A percentile compares a stretch with the other conserved stretches of the same genome.
These are phyloP conservation scores for Cutaneotrichosporon mucoides DNA, from an alignment of 1,284 basidiomycete genomes.

Conservation along the genomic window DNA sequence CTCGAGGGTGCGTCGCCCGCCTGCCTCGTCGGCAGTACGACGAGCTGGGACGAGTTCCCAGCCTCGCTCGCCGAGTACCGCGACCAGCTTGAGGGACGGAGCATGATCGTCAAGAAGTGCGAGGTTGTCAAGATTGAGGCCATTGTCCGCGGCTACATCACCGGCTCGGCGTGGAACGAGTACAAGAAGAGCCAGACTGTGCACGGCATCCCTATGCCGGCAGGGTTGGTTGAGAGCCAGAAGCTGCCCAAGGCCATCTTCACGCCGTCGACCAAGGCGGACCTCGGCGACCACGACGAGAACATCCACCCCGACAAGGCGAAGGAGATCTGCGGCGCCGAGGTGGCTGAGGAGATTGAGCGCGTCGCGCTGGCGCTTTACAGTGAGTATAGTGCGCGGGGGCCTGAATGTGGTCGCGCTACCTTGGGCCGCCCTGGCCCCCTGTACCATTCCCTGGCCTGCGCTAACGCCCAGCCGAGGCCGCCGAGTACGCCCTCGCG, in stretches of 20 bases:
- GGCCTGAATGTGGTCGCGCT: no score
- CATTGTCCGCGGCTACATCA: constrained; percentile 93
- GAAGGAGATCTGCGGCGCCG: constrained; percentile 50
- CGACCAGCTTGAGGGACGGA: constrained; percentile 69
- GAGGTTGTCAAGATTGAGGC: constrained; percentile 92
- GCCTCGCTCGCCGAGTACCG: constrained; percentile 60
- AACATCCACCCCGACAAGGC: constrained; percentile 88
- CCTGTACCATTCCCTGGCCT: no score
- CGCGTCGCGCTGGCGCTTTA: constrained; percentile 47
- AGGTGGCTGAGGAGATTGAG: constrained; percentile 47
- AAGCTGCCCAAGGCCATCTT: constrained; percentile 80
- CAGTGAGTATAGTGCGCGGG: constrained; percentile 27
- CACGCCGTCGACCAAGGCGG: constrained; percentile 96
- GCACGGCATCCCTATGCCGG: constrained; percentile 74
- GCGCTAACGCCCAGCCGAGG: constrained; percentile 51
- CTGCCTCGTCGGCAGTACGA: constrained; percentile 31
- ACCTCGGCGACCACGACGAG: constrained; percentile 90
- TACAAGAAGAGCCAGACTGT: constrained; percentile 85
- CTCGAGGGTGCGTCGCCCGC: constrained; percentile 18
- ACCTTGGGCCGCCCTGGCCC: no score
- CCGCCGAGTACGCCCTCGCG: constrained; percentile 69
- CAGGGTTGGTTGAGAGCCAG: constrained; percentile 78
- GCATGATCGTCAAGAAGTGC: constrained; percentile 89
- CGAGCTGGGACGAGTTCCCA: constrained; percentile 66
- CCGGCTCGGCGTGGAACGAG: constrained; percentile 92